Evolutionary conservation across 2,329 filamentous ascomycete genomes (phyloP).

Genomic region (Teratosphaeria viscida): DNA sequence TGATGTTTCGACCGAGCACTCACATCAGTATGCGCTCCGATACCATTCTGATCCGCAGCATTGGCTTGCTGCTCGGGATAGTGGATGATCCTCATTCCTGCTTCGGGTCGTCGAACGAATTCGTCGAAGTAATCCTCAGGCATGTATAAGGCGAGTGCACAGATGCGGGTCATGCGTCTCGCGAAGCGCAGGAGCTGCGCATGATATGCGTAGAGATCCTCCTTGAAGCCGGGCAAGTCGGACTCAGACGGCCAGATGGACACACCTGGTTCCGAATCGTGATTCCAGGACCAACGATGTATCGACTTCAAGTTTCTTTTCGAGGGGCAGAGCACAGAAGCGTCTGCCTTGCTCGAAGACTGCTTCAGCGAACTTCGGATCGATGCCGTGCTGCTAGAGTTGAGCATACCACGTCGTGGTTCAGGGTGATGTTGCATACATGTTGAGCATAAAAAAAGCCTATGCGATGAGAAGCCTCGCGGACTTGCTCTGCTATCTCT

Average conservation of each 20-base stretch:
- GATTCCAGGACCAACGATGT: constrained; percentile 26
- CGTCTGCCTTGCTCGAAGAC: constrained; percentile 30
- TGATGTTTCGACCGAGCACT: neutral
- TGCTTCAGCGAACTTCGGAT: constrained; percentile 19
- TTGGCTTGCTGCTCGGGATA: constrained; percentile 28
- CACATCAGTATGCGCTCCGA: constrained; percentile 20
- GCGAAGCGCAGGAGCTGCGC: constrained; percentile 27
- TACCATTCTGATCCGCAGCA: constrained; percentile 28
- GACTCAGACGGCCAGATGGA: constrained; percentile 21
- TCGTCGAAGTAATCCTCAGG: constrained; percentile 33
- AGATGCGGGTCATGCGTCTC: constrained; percentile 29
- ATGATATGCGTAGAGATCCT: constrained; percentile 28
- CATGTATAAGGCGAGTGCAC: constrained; percentile 32
- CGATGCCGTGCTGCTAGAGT: constrained; percentile 25
- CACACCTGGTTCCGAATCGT: constrained; percentile 12
- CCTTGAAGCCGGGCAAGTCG: constrained; percentile 28
- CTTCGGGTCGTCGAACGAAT: constrained; percentile 24
- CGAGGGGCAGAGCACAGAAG: constrained; percentile 34
- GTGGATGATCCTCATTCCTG: constrained; percentile 30
- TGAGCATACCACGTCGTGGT: constrained; percentile 16
- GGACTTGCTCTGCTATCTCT: constrained; percentile 23
- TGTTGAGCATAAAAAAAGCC: constrained; percentile 31
- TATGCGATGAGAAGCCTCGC: constrained; percentile 31
- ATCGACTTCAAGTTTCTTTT: constrained; percentile 40
- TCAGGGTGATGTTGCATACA: neutral